These are phyloP conservation scores for Rhodamnia rubescens DNA, from an alignment of 345 rosid genomes.

Conservation along the genomic window DNA sequence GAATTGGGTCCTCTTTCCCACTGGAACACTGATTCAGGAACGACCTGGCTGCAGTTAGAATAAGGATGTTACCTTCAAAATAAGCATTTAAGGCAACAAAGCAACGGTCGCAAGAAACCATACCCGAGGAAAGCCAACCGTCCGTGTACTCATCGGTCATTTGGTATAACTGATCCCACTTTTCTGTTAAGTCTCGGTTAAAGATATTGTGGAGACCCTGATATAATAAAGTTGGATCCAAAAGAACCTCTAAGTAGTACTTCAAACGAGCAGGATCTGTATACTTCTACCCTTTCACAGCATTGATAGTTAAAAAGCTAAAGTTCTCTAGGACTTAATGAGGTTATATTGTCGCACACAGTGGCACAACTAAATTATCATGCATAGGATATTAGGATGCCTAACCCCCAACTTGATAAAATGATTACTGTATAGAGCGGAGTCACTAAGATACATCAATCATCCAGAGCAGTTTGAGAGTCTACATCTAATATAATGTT, in stretches of 20 bases:
- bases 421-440: not conserved
- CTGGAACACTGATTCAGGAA: conserved; percentile 63
- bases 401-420: not conserved
- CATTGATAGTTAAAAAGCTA: not conserved
- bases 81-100: not conserved
- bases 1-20: conserved; percentile 24
- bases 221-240: too few relatives aligned
- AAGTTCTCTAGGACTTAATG: not conserved
- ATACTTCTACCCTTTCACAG: not conserved
- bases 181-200: conserved; percentile 30
- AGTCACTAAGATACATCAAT: not conserved
- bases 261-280: not conserved
- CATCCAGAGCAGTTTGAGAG: not conserved
- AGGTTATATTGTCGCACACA: not conserved
- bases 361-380: not conserved
- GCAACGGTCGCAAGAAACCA: not conserved
- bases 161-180: conserved; percentile 55
- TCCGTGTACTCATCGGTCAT: conserved; percentile 74
- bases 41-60: conserved; percentile 40
- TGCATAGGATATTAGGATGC: not conserved
- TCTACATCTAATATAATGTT: not conserved
- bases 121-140: conserved; percentile 81
- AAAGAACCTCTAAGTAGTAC: not conserved
- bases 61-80: conserved; percentile 4
- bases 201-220: conserved; percentile 55